These are phyloP conservation scores for Nicotiana rustica DNA, from an alignment of 305 asterid genomes.

Conservation along the genomic window DNA sequence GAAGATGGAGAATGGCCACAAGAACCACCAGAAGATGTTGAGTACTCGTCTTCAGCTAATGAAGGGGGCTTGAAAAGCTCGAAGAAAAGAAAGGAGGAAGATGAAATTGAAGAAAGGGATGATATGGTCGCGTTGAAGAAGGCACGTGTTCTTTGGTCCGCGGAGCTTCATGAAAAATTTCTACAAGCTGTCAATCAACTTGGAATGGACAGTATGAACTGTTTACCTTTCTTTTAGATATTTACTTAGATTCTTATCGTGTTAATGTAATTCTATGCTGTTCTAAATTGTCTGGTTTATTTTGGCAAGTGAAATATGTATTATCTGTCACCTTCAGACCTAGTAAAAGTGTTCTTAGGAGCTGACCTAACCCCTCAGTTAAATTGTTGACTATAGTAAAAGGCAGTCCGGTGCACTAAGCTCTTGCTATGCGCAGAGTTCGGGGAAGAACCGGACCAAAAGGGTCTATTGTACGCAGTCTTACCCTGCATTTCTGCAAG, in stretches of 20 bases:
- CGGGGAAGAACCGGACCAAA: no score
- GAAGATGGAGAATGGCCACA: slow-evolving; percentile 46
- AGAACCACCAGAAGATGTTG: slow-evolving; percentile 49
- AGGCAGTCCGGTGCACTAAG: no score
- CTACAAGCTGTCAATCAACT: slow-evolving; percentile 44
- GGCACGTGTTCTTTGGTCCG: slow-evolving; percentile 60
- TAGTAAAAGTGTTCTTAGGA: background rate
- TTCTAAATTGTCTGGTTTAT: background rate
- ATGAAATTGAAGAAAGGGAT: slow-evolving; percentile 52
- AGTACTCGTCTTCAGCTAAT: slow-evolving; percentile 47
- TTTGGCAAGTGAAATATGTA: background rate
- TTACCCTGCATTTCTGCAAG: no score
- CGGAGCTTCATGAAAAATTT: slow-evolving; percentile 60
- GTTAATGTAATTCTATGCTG: background rate
- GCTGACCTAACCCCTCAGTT: background rate
- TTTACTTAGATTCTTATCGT: background rate
- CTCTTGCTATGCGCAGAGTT: no score
- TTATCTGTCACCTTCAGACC: background rate
- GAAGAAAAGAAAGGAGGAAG: slow-evolving; percentile 52
- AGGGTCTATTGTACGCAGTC: no score
- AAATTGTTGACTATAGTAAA: no score
- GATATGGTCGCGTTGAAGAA: slow-evolving; percentile 50
- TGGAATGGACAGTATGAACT: slow-evolving; percentile 27
- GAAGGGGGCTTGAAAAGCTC: slow-evolving; percentile 52
- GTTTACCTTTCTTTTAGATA: background rate